Evolutionary conservation across 2,329 filamentous ascomycete genomes (phyloP).

Genomic region (Cladosporium halotolerans): DNA sequence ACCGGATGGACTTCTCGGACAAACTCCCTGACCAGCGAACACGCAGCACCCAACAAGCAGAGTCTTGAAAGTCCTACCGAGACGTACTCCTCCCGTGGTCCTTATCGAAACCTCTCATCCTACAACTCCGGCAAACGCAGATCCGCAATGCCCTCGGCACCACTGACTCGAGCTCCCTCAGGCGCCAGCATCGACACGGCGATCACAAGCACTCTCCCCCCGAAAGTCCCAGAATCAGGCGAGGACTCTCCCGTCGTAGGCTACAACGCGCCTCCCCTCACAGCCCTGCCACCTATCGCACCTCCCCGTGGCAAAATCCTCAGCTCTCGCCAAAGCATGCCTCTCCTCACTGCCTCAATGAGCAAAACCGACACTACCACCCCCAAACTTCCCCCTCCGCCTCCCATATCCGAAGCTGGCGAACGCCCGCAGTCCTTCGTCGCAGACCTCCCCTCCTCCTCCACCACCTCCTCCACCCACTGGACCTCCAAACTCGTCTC

Average conservation of each 20-base stretch:
- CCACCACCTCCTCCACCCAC: slow-evolving; percentile 7
- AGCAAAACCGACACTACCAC: slow-evolving; percentile 13
- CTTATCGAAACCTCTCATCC: slow-evolving; percentile 21
- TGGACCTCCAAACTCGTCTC: slow-evolving; percentile 15
- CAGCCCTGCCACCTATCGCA: neutral
- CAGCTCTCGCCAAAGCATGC: slow-evolving; percentile 9
- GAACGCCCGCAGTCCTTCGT: slow-evolving; percentile 23
- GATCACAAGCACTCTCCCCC: neutral
- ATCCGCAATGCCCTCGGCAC: slow-evolving; percentile 17
- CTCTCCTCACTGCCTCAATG: neutral
- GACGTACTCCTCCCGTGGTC: slow-evolving; percentile 9
- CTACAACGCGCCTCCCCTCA: neutral
- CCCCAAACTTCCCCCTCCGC: slow-evolving; percentile 14
- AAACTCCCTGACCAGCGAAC: slow-evolving; percentile 24
- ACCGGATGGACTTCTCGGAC: slow-evolving; percentile 22
- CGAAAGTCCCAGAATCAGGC: neutral
- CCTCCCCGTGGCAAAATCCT: neutral
- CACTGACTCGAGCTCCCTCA: neutral
- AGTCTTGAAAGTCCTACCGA: slow-evolving; percentile 14
- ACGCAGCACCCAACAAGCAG: slow-evolving; percentile 13
- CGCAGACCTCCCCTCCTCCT: slow-evolving; percentile 19
- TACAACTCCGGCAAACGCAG: slow-evolving; percentile 20
- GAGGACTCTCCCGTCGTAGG: slow-evolving; percentile 8
- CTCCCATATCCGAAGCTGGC: slow-evolving; percentile 8
- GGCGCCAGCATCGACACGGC: neutral